Evolutionary conservation across 129 eudicot species (phyloP), one percentile per base, ranked within the genome.

Genomic region (Helichrysum umbraculigerum): DNA sequence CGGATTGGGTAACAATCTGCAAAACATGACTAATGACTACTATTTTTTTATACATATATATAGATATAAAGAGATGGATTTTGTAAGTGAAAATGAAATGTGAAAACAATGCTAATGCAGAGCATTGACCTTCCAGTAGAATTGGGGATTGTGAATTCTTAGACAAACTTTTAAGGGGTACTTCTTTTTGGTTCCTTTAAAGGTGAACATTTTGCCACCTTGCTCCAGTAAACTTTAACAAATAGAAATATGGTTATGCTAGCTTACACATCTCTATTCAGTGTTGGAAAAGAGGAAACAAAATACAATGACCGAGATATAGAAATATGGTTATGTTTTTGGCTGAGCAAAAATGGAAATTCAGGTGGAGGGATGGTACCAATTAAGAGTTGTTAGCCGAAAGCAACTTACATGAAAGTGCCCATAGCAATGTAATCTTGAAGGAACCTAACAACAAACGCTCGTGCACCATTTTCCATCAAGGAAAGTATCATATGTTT

Each of bases 401-500:
- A 35, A 35, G 41, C 41, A 35, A 86, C 97, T 87, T 87, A 95
- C 99, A 81, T 87, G 66, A 95, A 81, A 81, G 82, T 80, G 33
- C 97, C 99, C 1, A 82, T 80, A 50, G 84, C 69, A 14, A 91
- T 86, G 56, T 82, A 91, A 70, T 82, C 71, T 54, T 77, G 71
- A 68, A 95, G 90, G 76, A 95, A 95, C 70, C 91, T 72, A 51
- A 88, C 74, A 87, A 85, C n/a, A 21, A 83, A 52, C 57, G 41
- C 41, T 35, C 97, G 86, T 7, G 99, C 97, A 47, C 94, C 97
- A 17, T 83, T 74, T 76, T 89, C 99, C 66, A 63, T 73, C 81
- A 79, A 83, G 37, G 99, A 87, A 9, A 87, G 96, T 76, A 89
- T 92, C 99, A 95, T 95, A 81, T 95, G 96, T 79, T 87, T 95